Conservation (phyloP, 2,329 filamentous ascomycete species). For the Aspergillus sp. region DNA sequence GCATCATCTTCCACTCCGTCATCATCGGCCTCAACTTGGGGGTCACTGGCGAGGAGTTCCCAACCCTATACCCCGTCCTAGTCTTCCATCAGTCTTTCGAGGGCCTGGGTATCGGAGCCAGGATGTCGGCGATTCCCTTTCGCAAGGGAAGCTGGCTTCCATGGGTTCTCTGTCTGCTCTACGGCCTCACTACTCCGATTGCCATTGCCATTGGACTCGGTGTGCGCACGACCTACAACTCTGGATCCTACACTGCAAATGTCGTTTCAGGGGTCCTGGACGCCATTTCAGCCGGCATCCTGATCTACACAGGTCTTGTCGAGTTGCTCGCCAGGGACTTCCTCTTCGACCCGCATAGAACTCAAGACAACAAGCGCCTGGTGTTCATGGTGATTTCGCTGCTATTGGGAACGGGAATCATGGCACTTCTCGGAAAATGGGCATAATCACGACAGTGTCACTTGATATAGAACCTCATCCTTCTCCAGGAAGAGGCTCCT, state of each 20-base stretch:
- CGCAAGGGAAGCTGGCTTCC: slow-evolving; percentile 24
- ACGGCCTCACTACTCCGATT: slow-evolving; percentile 15
- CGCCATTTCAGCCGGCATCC: slow-evolving; percentile 11
- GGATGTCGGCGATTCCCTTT: slow-evolving; percentile 59
- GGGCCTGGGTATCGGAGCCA: slow-evolving; percentile 61
- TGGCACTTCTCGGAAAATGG: slow-evolving; percentile 55
- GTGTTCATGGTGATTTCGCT: slow-evolving; percentile 45
- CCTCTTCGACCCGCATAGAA: slow-evolving; percentile 15
- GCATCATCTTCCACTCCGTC: slow-evolving; percentile 64
- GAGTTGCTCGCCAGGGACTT: slow-evolving; percentile 15
- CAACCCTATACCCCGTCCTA: slow-evolving; percentile 59
- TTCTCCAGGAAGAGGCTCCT: no score
- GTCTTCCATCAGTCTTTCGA: slow-evolving; percentile 66
- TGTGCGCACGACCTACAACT: slow-evolving; percentile 13
- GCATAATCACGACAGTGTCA: slow-evolving; percentile 29
- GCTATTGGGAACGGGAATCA: slow-evolving; percentile 45
- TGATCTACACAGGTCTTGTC: slow-evolving; percentile 14
- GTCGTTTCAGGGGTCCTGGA: slow-evolving; percentile 12
- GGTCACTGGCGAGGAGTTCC: slow-evolving; percentile 58
- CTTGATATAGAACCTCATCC: neutral
- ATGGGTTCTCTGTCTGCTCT: slow-evolving; percentile 11
- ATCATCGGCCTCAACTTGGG: slow-evolving; percentile 65
- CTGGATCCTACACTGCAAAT: slow-evolving; percentile 9
- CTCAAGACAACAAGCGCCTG: slow-evolving; percentile 25
- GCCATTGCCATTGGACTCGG: slow-evolving; percentile 14